Evolutionary conservation across 345 rosid genomes (phyloP).

Genomic region (Boechera stricta): DNA sequence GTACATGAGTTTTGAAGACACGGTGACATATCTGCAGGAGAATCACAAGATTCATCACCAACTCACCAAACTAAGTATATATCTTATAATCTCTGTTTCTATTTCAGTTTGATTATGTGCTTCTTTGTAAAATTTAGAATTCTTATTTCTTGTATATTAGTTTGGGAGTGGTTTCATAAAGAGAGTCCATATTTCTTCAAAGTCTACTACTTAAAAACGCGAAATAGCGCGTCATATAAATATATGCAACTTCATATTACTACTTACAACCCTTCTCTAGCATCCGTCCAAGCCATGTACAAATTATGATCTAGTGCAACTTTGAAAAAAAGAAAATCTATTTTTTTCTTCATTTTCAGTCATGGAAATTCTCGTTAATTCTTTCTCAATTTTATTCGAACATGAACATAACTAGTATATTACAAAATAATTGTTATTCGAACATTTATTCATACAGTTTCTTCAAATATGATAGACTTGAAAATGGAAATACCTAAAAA

Average conservation of each 20-base stretch:
- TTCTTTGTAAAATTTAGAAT: neutral
- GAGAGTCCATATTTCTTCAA: constrained; percentile 18
- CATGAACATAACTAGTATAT: too few species aligned
- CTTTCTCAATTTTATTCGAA: too few species aligned
- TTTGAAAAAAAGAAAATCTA: too few species aligned
- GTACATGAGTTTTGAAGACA: constrained; percentile 20
- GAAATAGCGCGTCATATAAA: neutral
- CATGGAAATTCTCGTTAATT: too few species aligned
- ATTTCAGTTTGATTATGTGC: neutral
- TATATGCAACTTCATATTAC: neutral
- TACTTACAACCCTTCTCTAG: too few species aligned
- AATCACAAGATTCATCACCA: neutral
- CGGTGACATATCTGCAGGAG: neutral
- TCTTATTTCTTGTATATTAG: constrained; percentile 12
- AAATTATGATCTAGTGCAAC: too few species aligned
- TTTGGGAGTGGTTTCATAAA: constrained; percentile 33
- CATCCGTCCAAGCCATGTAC: too few species aligned
- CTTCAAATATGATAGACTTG: too few species aligned
- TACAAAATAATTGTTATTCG: too few species aligned
- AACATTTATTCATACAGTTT: too few species aligned
- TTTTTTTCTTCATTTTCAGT: too few species aligned
- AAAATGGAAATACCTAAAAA: too few species aligned
- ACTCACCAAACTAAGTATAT: neutral
- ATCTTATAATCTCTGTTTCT: neutral
- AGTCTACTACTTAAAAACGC: neutral